Percentiles rank a stretch among this genome's conserved stretches.
Evolutionary conservation across 2,329 filamentous ascomycete genomes (phyloP).

Genomic region (Chaetomiaceae sp.): DNA sequence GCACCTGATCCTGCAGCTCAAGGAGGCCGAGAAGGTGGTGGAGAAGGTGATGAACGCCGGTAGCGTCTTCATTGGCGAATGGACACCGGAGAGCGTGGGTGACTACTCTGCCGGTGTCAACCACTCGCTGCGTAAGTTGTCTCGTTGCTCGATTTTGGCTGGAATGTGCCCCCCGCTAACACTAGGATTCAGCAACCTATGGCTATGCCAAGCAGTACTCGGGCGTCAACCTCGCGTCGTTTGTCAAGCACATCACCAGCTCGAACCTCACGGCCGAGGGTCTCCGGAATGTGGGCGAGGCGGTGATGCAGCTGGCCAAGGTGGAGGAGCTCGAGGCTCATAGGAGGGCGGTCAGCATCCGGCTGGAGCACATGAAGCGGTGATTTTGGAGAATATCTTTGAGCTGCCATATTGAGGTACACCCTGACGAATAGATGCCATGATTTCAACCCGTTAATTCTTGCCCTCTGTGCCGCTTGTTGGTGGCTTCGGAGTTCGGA

Average conservation of each 20-base stretch:
- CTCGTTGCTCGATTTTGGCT: background rate
- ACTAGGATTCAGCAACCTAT: slow-evolving; percentile 67
- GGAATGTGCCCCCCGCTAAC: background rate
- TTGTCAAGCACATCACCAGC: slow-evolving; percentile 97
- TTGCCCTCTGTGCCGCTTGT: background rate
- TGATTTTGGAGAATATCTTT: background rate
- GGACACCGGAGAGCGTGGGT: slow-evolving; percentile 96
- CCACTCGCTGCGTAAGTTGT: slow-evolving; percentile 85
- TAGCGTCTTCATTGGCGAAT: slow-evolving; percentile 90
- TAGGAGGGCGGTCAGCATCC: slow-evolving; percentile 81
- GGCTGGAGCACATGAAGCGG: slow-evolving; percentile 50
- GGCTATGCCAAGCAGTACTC: slow-evolving; percentile 98
- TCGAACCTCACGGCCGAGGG: slow-evolving; percentile 84
- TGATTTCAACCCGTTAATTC: background rate
- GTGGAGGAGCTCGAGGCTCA: slow-evolving; percentile 96
- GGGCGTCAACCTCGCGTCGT: slow-evolving; percentile 91
- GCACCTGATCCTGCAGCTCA: slow-evolving; percentile 87
- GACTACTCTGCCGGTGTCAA: slow-evolving; percentile 98
- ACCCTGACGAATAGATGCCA: background rate
- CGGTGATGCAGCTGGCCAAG: slow-evolving; percentile 91
- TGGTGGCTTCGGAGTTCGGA: background rate
- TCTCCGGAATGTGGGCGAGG: slow-evolving; percentile 74
- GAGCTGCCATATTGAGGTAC: background rate
- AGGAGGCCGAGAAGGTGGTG: slow-evolving; percentile 68
- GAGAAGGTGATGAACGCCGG: slow-evolving; percentile 86